Conservation (phyloP, 2,329 filamentous ascomycete species). For the Phialophora chinensis region DNA sequence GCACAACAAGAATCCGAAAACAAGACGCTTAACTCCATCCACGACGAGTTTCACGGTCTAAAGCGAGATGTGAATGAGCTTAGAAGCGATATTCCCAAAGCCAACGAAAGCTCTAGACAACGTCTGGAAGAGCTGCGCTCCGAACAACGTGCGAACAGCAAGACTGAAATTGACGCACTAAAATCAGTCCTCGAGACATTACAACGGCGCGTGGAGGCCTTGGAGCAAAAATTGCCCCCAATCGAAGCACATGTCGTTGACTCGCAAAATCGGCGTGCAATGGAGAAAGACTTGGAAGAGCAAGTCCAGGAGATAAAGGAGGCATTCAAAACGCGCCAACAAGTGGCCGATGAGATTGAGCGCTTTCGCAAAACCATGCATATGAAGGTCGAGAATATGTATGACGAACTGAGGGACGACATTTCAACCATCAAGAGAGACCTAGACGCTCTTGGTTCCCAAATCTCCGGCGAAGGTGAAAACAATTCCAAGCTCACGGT, state of each 20-base stretch:
- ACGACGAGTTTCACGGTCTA: neutral
- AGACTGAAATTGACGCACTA: neutral
- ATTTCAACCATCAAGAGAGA: neutral
- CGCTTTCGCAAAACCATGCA: slow-evolving; percentile 8
- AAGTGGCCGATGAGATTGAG: neutral
- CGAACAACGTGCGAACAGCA: neutral
- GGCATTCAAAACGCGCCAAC: neutral
- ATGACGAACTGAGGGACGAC: neutral
- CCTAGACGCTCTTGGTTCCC: neutral
- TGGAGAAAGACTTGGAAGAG: neutral
- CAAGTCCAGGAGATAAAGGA: slow-evolving; percentile 3
- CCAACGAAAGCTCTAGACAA: neutral
- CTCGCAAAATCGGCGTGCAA: neutral
- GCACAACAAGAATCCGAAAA: slow-evolving; percentile 9
- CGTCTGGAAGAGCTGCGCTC: neutral
- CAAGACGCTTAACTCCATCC: neutral
- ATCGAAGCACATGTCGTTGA: neutral
- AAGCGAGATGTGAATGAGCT: neutral
- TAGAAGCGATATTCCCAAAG: neutral
- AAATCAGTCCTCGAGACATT: neutral
- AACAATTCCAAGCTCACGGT: neutral
- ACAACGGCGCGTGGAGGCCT: neutral
- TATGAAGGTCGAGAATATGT: slow-evolving; percentile 9
- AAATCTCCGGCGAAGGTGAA: neutral
- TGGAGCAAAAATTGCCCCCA: neutral